phyloP scores from a whole-genome alignment of 305 asterid species.

The Vinca major region DNA sequence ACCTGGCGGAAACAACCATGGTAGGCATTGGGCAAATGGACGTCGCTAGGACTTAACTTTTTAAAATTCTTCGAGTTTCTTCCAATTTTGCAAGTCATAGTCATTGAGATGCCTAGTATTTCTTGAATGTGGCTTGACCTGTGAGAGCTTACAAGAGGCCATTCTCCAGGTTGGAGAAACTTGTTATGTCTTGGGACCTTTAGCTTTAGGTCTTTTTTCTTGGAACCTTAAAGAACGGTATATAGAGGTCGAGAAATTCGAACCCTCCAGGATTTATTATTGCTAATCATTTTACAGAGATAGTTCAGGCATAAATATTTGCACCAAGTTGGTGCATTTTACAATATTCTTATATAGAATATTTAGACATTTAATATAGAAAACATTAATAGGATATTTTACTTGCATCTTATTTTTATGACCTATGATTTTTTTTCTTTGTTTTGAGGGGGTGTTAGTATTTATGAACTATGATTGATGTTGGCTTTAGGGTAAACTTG shows the following conservation, averaged over 20 bases:
- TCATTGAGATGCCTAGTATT: too few species aligned
- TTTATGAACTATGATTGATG: too few species aligned
- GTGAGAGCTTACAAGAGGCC: slow-evolving; percentile 8
- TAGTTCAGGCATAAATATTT: slow-evolving; percentile 8
- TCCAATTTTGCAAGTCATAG: slow-evolving; percentile 17
- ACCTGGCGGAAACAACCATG: slow-evolving; percentile 35
- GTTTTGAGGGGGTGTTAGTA: too few species aligned
- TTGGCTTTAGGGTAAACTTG: neutral
- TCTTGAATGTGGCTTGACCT: slow-evolving; percentile 6
- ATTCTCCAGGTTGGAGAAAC: slow-evolving; percentile 7
- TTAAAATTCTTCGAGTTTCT: slow-evolving; percentile 13
- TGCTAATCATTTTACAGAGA: slow-evolving; percentile 9
- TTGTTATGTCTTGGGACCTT: neutral
- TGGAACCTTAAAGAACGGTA: slow-evolving; percentile 11
- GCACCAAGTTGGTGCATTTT: slow-evolving; percentile 21
- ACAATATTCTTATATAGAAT: slow-evolving; percentile 9
- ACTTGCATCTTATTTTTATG: too few species aligned
- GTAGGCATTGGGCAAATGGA: slow-evolving; percentile 48
- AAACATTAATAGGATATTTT: slow-evolving; percentile 5
- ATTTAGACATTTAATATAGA: slow-evolving; percentile 4
- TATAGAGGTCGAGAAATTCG: slow-evolving; percentile 6
- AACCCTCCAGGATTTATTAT: slow-evolving; percentile 5
- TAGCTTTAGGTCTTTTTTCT: slow-evolving; percentile 7
- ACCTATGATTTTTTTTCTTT: too few species aligned
- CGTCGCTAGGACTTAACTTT: slow-evolving; percentile 43